phyloP scores from a whole-genome alignment of 2,329 filamentous ascomycete species.

The Sphaerulina populicola region DNA sequence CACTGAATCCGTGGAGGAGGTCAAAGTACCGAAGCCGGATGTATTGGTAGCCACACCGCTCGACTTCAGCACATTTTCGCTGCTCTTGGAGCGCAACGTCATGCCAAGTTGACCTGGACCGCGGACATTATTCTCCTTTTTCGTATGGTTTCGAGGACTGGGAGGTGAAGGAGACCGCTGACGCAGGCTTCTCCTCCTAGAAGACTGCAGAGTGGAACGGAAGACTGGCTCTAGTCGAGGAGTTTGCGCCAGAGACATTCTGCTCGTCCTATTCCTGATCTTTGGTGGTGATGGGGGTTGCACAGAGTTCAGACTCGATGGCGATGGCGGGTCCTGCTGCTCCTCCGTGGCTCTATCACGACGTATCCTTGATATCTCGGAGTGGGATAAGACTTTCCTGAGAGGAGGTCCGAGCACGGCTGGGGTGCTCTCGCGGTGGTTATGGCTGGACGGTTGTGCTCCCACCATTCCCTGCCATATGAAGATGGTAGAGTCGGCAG shows the following conservation, averaged over 20 bases:
- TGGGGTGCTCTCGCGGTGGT: conserved; percentile 9
- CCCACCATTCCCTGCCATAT: conserved; percentile 36
- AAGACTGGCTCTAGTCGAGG: conserved; percentile 39
- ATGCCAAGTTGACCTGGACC: conserved; percentile 44
- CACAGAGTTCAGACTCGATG: conserved; percentile 38
- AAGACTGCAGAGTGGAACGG: conserved; percentile 22
- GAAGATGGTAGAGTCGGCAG: conserved; percentile 46
- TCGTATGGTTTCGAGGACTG: conserved; percentile 19
- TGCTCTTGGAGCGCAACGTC: conserved; percentile 41
- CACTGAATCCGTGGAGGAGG: conserved; percentile 49
- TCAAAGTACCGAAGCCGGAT: conserved; percentile 42
- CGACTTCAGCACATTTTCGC: conserved; percentile 28
- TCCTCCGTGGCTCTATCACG: conserved; percentile 39
- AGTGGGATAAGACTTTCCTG: conserved; percentile 75
- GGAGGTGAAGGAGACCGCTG: conserved; percentile 39
- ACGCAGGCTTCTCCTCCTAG: conserved; percentile 23
- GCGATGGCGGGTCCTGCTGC: conserved; percentile 28
- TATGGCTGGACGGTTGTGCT: conserved; percentile 11
- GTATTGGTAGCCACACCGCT: conserved; percentile 21
- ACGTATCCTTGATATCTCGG: conserved; percentile 73
- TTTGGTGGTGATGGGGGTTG: conserved; percentile 43
- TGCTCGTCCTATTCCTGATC: conserved; percentile 49
- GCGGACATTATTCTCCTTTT: conserved; percentile 26
- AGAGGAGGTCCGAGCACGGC: conserved; percentile 61
- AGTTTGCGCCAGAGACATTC: conserved; percentile 41